Evolutionary conservation across 164 flowering plant species (phyloP).

Genomic region (Vitis rupestris): DNA sequence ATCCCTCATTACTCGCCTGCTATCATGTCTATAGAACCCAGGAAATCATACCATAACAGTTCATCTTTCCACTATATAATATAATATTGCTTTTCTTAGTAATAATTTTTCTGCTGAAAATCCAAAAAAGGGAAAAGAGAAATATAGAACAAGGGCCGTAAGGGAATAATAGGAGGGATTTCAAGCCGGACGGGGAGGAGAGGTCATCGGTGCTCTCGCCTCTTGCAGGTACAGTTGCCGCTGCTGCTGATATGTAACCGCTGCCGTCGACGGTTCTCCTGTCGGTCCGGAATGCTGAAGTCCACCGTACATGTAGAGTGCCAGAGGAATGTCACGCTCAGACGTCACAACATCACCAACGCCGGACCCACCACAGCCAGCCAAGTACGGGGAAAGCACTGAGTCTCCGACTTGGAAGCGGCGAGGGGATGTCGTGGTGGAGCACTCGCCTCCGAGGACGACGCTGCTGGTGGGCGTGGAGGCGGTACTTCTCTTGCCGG

Average conservation of each 20-base stretch:
- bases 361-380: background rate
- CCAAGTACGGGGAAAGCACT: background rate
- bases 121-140: too few species aligned
- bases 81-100: too few species aligned
- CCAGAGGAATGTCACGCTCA: slow-evolving; percentile 5
- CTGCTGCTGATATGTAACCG: background rate
- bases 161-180: too few species aligned
- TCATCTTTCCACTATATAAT: too few species aligned
- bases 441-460: slow-evolving; percentile 20
- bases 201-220: slow-evolving; percentile 17
- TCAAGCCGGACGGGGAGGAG: slow-evolving; percentile 10
- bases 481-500: slow-evolving; percentile 4
- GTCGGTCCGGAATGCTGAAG: background rate
- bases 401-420: background rate
- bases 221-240: slow-evolving; percentile 10
- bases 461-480: slow-evolving; percentile 27
- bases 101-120: too few species aligned
- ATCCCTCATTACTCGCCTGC: too few species aligned
- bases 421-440: slow-evolving; percentile 37
- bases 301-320: slow-evolving; percentile 8
- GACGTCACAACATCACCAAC: background rate
- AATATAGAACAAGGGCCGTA: too few species aligned
- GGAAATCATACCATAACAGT: too few species aligned
- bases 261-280: background rate
- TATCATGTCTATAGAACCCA: too few species aligned